Base-by-base conservation (phyloP, 2,329 filamentous ascomycete genomes). In the Plenodomus tracheiphilus region DNA sequence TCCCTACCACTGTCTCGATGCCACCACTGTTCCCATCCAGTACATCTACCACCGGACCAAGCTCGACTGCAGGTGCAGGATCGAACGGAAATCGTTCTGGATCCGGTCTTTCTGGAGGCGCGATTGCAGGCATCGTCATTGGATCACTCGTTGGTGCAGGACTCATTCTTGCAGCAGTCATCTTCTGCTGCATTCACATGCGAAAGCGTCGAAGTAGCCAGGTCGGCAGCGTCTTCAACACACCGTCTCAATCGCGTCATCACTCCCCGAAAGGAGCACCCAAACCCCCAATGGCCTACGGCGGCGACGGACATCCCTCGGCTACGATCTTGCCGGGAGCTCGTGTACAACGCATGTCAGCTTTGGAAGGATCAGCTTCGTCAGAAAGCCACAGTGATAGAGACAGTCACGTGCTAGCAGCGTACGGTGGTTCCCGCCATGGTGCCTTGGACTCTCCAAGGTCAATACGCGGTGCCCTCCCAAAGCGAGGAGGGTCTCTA, bases 301-400 rank as follows among this genome's bases (percentile, higher is more conserved):
- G 73, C 42, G 71, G 74, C 37, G 75, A 74, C 20, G 63, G 70
- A 18, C 58, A 64, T 41, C 65, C 46, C 62, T 68, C 56, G 62
- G 62, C 73, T 15, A 54, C 61, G 61, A 82, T 91, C 15, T 80
- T 95, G 10, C 89, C 91, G 5, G 92, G 91, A 37, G 91, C 91
- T 22, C 87, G 94, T 53, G 94, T 99, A 50, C 90, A 94, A 34
- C 86, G 94, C 47, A 97, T 99, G 94, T 92, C 93, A 34, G 94
- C 94, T 28, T 75, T 99, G 43, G 93, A 97, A 74, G 84, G 87
- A 46, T 84, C 85, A 1, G 83, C 81, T 49, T 81, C 85, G 18
- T 70, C 68, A n/a, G 62, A 54, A 10, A 57, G 78, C 25, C 81
- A 81, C 47, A 80, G 70, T 56, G 66, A 65, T 48, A 60, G 61